Evolutionary conservation across 2,329 filamentous ascomycete species (phyloP).

Genomic region (Blastomyces silverae): DNA sequence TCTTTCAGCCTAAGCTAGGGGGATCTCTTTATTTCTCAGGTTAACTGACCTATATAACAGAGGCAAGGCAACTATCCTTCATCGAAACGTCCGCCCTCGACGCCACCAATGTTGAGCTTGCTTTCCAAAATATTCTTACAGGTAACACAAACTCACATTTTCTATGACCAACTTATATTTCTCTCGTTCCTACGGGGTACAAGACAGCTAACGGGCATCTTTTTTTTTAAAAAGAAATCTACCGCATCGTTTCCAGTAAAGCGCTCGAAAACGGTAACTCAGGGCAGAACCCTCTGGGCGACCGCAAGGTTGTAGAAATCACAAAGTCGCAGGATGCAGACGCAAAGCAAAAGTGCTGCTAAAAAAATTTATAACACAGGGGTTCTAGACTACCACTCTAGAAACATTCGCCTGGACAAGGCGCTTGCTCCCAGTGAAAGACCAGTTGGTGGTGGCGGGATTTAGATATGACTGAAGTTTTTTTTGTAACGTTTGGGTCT

Average conservation of each 20-base stretch:
- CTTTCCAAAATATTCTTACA: conserved; percentile 98
- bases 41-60: conserved; percentile 21
- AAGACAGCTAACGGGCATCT: conserved; percentile 15
- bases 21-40: background rate
- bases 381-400: conserved; percentile 12
- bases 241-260: conserved; percentile 98
- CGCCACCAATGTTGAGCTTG: conserved; percentile 97
- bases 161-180: background rate
- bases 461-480: background rate
- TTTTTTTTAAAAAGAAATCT: conserved; percentile 85
- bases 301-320: conserved; percentile 72
- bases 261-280: conserved; percentile 84
- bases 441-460: background rate
- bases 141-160: conserved; percentile 52
- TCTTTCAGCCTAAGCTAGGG: conserved; percentile 20
- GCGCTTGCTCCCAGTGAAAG: background rate
- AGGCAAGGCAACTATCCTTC: conserved; percentile 87
- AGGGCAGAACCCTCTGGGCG: conserved; percentile 68
- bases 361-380: conserved; percentile 22
- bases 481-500: conserved; percentile 3
- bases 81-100: conserved; percentile 99
- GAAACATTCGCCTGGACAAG: background rate
- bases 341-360: conserved; percentile 54
- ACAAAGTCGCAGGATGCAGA: conserved; percentile 77
- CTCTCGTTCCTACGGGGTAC: conserved; percentile 17